Conservation (phyloP, 1,139 yeast species). For the Pichia sp. region DNA sequence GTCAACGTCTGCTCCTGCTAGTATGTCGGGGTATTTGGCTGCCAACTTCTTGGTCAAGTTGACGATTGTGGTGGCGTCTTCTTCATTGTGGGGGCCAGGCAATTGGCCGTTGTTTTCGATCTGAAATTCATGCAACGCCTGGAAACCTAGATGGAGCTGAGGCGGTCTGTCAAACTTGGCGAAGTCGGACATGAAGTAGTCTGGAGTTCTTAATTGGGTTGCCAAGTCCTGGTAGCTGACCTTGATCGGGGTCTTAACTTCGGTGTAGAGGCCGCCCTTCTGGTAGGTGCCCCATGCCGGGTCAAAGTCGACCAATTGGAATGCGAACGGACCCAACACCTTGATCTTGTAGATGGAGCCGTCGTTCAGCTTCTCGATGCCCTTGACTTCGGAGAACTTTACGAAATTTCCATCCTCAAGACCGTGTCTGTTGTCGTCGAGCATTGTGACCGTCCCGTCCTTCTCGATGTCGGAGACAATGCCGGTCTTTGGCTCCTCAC, state of each 20-base stretch:
- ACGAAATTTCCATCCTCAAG: slow-evolving; percentile 89
- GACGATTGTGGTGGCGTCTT: slow-evolving; percentile 68
- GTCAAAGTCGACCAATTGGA: slow-evolving; percentile 55
- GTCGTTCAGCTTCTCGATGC: slow-evolving; percentile 61
- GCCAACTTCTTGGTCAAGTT: slow-evolving; percentile 59
- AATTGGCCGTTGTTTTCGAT: slow-evolving; percentile 56
- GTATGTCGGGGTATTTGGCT: slow-evolving; percentile 47
- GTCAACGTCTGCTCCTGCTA: slow-evolving; percentile 54
- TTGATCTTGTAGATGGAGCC: slow-evolving; percentile 71
- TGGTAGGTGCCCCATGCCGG: slow-evolving; percentile 57
- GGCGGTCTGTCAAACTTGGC: slow-evolving; percentile 92
- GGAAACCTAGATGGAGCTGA: slow-evolving; percentile 87
- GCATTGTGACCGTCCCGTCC: slow-evolving; percentile 88
- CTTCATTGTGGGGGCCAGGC: slow-evolving; percentile 74
- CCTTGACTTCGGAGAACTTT: slow-evolving; percentile 82
- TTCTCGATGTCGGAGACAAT: slow-evolving; percentile 82
- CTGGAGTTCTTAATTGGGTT: slow-evolving; percentile 72
- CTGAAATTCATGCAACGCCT: slow-evolving; percentile 76
- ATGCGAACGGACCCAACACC: slow-evolving; percentile 92
- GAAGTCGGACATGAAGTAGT: slow-evolving; percentile 74
- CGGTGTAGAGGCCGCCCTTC: slow-evolving; percentile 87
- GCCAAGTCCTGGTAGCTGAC: slow-evolving; percentile 60
- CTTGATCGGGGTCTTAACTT: slow-evolving; percentile 77
- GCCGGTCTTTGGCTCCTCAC: slow-evolving; percentile 88
- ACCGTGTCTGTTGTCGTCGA: slow-evolving; percentile 91